Evolutionary conservation across 495 filamentous ascomycete species (phyloP).

Genomic region (Baudoinia panamericana): DNA sequence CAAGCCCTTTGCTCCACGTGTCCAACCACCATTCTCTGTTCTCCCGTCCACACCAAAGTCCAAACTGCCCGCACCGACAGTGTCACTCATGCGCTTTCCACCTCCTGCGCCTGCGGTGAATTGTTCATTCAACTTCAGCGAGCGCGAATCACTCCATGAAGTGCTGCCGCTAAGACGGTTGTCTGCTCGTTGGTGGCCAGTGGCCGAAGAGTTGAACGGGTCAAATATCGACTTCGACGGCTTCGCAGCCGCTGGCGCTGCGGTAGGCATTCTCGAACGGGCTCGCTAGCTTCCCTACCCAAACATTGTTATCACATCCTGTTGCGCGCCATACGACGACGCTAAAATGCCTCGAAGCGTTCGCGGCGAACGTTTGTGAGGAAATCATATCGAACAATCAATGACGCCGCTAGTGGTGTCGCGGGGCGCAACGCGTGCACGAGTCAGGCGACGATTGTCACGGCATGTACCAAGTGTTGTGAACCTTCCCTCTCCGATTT

Average conservation of each 20-base stretch:
- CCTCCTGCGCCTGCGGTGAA: constrained; percentile 38
- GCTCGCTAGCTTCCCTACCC: neutral
- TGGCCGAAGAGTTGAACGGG: constrained; percentile 66
- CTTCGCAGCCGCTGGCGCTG: constrained; percentile 2
- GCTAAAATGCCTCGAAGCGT: too few species aligned
- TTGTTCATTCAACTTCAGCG: constrained; percentile 52
- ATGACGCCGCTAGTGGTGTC: too few species aligned
- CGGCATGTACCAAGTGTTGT: too few species aligned
- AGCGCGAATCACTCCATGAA: constrained; percentile 58
- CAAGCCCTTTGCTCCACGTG: constrained; percentile 33
- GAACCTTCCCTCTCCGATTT: too few species aligned
- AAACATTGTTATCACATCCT: too few species aligned
- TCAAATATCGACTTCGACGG: constrained; percentile 40
- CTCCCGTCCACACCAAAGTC: constrained; percentile 30
- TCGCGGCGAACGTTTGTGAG: too few species aligned
- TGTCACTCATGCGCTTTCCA: constrained; percentile 43
- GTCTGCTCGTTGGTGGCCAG: constrained; percentile 70
- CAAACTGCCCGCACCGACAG: constrained; percentile 39
- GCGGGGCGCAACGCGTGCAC: too few species aligned
- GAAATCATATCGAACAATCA: too few species aligned
- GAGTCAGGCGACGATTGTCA: too few species aligned
- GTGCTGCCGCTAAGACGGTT: constrained; percentile 43
- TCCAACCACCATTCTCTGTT: constrained; percentile 33
- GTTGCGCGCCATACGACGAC: too few species aligned
- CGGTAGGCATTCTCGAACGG: constrained; percentile 1